phyloP scores from a whole-genome alignment of 768 basidiomycete species.

The Tylopilus felleus region DNA sequence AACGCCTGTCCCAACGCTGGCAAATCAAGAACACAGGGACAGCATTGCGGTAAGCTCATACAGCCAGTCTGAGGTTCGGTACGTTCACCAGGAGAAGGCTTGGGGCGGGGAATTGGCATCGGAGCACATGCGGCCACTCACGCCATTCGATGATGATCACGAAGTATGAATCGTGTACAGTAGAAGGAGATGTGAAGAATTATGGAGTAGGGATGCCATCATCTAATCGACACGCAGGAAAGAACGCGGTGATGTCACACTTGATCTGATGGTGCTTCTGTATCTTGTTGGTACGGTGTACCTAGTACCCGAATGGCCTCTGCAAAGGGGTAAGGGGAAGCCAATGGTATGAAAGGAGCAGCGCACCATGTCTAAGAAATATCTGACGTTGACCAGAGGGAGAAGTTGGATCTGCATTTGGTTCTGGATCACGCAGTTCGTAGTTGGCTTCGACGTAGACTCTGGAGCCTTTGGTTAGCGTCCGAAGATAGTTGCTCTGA shows the following conservation, averaged over 20 bases:
- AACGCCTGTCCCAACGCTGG: constrained; percentile 27
- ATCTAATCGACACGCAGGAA: background rate
- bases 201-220: background rate
- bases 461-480: constrained; percentile 62
- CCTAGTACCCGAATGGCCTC: constrained; percentile 53
- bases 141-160: constrained; percentile 41
- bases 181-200: constrained; percentile 3
- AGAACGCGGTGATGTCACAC: constrained; percentile 6
- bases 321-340: constrained; percentile 26
- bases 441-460: constrained; percentile 82
- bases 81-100: constrained; percentile 29
- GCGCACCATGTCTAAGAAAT: constrained; percentile 74
- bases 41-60: constrained; percentile 29
- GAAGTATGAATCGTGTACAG: constrained; percentile 29
- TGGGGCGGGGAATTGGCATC: constrained; percentile 38
- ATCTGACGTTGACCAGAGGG: constrained; percentile 78
- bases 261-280: constrained; percentile 19
- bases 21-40: constrained; percentile 30
- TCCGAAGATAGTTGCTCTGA: constrained; percentile 62
- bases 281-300: constrained; percentile 27
- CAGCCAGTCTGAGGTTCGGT: constrained; percentile 25
- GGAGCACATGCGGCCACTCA: constrained; percentile 34
- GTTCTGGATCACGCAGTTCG: constrained; percentile 71
- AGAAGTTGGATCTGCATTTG: constrained; percentile 59
- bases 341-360: background rate